Evolutionary conservation across 139 green algal genomes (phyloP).

Genomic region (Haematococcus lacustris): DNA sequence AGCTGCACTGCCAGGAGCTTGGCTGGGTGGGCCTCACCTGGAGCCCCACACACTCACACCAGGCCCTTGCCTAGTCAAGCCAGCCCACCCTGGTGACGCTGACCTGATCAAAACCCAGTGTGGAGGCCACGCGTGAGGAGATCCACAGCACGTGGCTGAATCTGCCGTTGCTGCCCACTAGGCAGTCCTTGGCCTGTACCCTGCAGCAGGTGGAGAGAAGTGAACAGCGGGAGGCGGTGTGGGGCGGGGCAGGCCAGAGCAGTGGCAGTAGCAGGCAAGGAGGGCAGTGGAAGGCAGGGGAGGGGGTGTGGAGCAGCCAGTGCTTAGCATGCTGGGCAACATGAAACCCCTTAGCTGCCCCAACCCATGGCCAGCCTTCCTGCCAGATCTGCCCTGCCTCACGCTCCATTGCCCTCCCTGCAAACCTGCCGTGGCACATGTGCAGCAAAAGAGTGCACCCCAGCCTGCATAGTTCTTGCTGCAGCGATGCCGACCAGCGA

Average conservation of each 20-base stretch:
- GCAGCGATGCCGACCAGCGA: too few species aligned
- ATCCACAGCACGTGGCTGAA: conserved; percentile 49
- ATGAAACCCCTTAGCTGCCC: too few species aligned
- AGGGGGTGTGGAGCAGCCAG: background rate
- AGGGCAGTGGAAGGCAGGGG: background rate
- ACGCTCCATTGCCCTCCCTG: too few species aligned
- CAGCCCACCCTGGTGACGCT: background rate
- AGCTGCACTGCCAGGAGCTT: background rate
- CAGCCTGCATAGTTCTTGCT: too few species aligned
- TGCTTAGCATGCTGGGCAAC: background rate
- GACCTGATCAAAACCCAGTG: conserved; percentile 36
- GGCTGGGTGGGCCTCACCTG: background rate
- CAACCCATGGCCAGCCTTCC: too few species aligned
- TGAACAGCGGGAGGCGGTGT: background rate
- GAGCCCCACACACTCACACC: background rate
- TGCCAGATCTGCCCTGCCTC: too few species aligned
- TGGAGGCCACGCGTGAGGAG: conserved; percentile 40
- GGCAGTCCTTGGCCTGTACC: background rate
- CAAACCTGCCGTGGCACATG: too few species aligned
- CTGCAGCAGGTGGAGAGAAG: background rate
- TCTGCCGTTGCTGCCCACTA: background rate
- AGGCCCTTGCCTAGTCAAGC: background rate
- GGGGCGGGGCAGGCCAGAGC: background rate
- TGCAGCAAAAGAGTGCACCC: too few species aligned
- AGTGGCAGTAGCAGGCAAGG: background rate